Percentiles rank a stretch among this genome's conserved stretches.
Evolutionary conservation across 2,329 filamentous ascomycete genomes (phyloP).

Genomic region (Trichoderma polysporum): DNA sequence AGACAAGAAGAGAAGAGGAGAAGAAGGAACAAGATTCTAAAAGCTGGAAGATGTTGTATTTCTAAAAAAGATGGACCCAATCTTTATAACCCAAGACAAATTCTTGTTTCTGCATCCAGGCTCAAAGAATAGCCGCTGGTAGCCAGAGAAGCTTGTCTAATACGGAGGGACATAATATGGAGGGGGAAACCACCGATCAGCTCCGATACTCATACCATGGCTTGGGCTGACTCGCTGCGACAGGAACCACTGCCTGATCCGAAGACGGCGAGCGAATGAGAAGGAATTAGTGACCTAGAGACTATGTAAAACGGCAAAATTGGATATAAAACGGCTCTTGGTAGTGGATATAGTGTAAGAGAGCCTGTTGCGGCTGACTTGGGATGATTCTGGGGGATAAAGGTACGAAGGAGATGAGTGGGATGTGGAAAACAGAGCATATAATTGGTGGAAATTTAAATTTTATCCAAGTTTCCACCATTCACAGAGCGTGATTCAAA

Average conservation of each 20-base stretch:
- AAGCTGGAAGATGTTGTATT: background rate
- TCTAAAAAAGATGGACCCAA: background rate
- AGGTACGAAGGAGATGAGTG: background rate
- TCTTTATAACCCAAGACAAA: background rate
- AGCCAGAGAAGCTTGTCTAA: background rate
- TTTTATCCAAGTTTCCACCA: conserved; percentile 4
- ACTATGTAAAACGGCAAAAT: background rate
- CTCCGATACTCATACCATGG: background rate
- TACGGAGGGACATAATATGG: background rate
- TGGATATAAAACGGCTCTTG: conserved; percentile 2
- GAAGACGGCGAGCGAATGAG: conserved; percentile 15
- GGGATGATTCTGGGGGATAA: background rate
- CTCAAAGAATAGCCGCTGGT: conserved; percentile 1
- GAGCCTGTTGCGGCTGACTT: background rate
- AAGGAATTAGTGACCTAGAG: conserved; percentile 4
- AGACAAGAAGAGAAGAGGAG: background rate
- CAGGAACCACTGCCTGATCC: background rate
- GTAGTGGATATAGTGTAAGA: background rate
- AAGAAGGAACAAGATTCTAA: background rate
- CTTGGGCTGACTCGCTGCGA: background rate
- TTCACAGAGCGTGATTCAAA: background rate
- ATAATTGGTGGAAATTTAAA: conserved; percentile 12
- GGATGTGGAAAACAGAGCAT: background rate
- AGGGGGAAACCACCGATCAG: conserved; percentile 5
- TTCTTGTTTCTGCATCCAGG: background rate